Percentiles rank a stretch among this genome's conserved stretches.
Evolutionary conservation across 495 filamentous ascomycete genomes (phyloP).

Genomic region (Immersiella caudata): DNA sequence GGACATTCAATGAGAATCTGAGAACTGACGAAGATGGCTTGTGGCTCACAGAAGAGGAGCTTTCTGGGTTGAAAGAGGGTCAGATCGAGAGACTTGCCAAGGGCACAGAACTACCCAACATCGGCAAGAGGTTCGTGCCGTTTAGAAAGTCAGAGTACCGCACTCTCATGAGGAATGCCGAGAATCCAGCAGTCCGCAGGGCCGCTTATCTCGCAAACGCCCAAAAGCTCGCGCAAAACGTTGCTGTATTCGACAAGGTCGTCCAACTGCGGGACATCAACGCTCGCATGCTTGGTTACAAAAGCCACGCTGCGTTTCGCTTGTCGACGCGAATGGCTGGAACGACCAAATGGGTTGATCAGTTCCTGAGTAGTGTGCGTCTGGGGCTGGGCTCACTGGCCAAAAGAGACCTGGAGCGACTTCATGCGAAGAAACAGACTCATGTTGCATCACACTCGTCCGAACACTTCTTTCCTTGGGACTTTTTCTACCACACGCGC

Average conservation of each 20-base stretch:
- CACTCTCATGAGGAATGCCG: not conserved
- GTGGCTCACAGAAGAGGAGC: not conserved
- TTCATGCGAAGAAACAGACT: not conserved
- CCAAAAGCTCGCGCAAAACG: not conserved
- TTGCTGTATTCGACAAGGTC: not conserved
- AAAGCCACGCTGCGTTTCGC: conserved; percentile 4
- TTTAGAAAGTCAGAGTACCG: not conserved
- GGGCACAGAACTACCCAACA: not conserved
- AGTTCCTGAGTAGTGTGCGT: not conserved
- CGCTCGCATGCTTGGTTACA: not conserved
- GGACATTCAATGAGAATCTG: not conserved
- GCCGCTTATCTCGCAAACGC: not conserved
- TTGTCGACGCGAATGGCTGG: not conserved
- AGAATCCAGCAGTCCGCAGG: not conserved
- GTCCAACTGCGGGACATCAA: not conserved
- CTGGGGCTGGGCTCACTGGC: not conserved
- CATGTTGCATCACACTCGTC: not conserved
- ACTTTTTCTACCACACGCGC: not conserved
- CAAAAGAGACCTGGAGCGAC: not conserved
- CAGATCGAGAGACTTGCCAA: not conserved
- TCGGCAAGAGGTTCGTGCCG: not conserved
- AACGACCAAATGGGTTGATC: not conserved
- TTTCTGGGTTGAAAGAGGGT: not conserved
- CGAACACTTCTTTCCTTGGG: not conserved
- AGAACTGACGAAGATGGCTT: not conserved